Evolutionary conservation across 495 filamentous ascomycete genomes (phyloP).

Genomic region (Neurospora terricola): DNA sequence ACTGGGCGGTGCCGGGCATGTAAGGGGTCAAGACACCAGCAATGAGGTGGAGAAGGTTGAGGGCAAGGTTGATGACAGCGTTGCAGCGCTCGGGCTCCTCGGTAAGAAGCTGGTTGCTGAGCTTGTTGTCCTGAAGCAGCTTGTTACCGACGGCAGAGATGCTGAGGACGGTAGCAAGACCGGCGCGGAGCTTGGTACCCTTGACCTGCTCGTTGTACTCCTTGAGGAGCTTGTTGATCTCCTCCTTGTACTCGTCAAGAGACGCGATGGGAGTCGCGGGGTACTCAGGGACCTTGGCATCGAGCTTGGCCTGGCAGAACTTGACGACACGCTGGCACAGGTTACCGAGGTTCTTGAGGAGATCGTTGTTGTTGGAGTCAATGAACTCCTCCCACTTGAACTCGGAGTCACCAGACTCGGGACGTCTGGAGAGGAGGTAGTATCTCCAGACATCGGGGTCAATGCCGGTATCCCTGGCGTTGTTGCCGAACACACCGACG

Average conservation of each 20-base stretch:
- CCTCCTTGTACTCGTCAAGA: conserved; percentile 40
- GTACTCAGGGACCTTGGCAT: conserved; percentile 61
- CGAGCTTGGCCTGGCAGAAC: conserved; percentile 69
- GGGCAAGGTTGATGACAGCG: conserved; percentile 70
- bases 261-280: conserved; percentile 18
- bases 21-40: conserved; percentile 70
- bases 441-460: conserved; percentile 85
- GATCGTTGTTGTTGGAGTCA: conserved; percentile 77
- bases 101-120: conserved; percentile 44
- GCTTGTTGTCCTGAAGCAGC: conserved; percentile 75
- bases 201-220: conserved; percentile 68
- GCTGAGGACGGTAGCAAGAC: conserved; percentile 54
- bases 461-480: conserved; percentile 81
- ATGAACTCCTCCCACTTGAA: conserved; percentile 83
- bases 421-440: conserved; percentile 79
- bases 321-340: conserved; percentile 91
- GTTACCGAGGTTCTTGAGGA: conserved; percentile 87
- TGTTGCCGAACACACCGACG: conserved; percentile 85
- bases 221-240: conserved; percentile 50
- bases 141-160: conserved; percentile 56
- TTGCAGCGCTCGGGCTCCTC: conserved; percentile 61
- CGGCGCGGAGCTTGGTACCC: conserved; percentile 64
- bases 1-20: conserved; percentile 68
- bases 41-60: conserved; percentile 76
- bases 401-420: conserved; percentile 81